Percentiles rank a stretch among this genome's conserved stretches.
Conservation (phyloP, 768 basidiomycete genomes). For the Clitopilus hobsonii region DNA sequence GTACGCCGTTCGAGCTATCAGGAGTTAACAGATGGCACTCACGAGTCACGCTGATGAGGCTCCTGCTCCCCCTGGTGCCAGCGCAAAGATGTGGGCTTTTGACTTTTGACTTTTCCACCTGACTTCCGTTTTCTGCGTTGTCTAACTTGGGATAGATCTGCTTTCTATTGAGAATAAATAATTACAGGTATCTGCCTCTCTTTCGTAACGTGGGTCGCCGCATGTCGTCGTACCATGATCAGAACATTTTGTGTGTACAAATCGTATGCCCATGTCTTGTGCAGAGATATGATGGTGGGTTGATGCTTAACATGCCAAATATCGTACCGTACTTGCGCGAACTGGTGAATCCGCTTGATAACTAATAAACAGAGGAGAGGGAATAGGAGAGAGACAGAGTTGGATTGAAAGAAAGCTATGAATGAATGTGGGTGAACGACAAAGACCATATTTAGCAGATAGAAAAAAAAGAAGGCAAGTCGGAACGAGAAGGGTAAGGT, state of each 20-base stretch:
- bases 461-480: conserved; percentile 1
- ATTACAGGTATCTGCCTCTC: conserved; percentile 1
- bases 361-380: conserved; percentile 11
- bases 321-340: conserved; percentile 14
- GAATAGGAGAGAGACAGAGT: neutral
- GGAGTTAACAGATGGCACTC: neutral
- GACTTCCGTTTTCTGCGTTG: no score
- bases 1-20: neutral
- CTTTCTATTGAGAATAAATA: conserved; percentile 1
- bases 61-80: neutral
- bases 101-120: no score
- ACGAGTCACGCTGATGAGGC: neutral
- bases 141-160: neutral
- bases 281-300: neutral
- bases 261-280: neutral
- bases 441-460: conserved; percentile 9
- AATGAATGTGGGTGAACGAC: conserved; percentile 3
- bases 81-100: neutral
- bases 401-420: conserved; percentile 5
- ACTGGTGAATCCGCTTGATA: conserved; percentile 1
- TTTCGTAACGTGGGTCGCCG: neutral
- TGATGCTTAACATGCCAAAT: conserved; percentile 11
- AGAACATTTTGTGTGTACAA: neutral
- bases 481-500: neutral
- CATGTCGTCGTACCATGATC: conserved; percentile 1